Evolutionary conservation across 2,329 filamentous ascomycete species (phyloP).

Genomic region (Colletotrichum chlorophyti): DNA sequence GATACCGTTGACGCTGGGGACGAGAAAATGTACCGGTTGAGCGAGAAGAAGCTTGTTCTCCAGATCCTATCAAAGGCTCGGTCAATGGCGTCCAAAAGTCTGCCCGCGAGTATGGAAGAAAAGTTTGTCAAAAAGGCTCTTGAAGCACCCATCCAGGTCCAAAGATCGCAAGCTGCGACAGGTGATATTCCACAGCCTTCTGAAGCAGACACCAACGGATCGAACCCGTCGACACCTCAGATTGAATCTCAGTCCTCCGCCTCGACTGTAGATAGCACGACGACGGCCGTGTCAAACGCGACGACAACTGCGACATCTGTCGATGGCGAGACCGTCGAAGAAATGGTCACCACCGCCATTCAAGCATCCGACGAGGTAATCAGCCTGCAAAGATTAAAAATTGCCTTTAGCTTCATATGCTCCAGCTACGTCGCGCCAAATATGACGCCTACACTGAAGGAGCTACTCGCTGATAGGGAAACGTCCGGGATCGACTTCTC

Average conservation of each 20-base stretch:
- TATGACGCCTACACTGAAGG: constrained; percentile 50
- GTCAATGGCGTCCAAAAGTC: constrained; percentile 65
- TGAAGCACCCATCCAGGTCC: constrained; percentile 75
- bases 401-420: constrained; percentile 70
- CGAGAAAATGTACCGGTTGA: constrained; percentile 85
- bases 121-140: constrained; percentile 79
- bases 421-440: constrained; percentile 62
- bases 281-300: constrained; percentile 44
- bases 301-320: constrained; percentile 56
- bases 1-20: constrained; percentile 84
- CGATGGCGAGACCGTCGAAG: constrained; percentile 38
- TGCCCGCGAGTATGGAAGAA: constrained; percentile 86
- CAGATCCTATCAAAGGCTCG: constrained; percentile 76
- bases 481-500: constrained; percentile 64
- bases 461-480: constrained; percentile 44
- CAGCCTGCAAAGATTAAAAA: constrained; percentile 68
- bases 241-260: constrained; percentile 51
- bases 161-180: constrained; percentile 62
- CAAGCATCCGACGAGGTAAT: constrained; percentile 56
- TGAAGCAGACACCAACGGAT: constrained; percentile 31
- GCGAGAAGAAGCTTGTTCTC: constrained; percentile 70
- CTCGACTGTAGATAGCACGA: constrained; percentile 42
- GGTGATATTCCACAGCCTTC: neutral
- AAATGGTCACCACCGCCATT: constrained; percentile 48
- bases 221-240: constrained; percentile 36